phyloP scores from a whole-genome alignment of 2,329 filamentous ascomycete genomes.

The Colletotrichum sp. region DNA sequence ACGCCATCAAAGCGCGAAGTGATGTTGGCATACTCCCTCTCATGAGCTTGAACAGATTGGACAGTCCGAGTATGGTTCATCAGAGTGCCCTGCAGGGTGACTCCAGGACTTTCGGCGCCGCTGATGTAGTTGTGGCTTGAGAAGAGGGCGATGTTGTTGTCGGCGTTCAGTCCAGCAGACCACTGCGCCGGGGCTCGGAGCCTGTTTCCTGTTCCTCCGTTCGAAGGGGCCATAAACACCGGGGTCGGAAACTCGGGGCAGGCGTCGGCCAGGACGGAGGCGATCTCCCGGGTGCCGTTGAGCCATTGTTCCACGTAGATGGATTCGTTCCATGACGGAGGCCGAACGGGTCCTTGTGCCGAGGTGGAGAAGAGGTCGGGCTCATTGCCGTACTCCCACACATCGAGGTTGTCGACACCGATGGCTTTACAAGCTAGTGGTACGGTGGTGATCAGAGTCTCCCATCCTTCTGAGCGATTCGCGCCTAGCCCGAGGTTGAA shows the following conservation, averaged over 20 bases:
- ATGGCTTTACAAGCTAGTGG: constrained; percentile 62
- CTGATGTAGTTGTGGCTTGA: constrained; percentile 70
- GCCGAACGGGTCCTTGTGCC: constrained; percentile 55
- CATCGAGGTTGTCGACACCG: constrained; percentile 51
- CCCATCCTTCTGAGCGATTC: constrained; percentile 55
- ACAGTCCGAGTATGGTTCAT: constrained; percentile 66
- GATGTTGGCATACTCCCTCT: constrained; percentile 51
- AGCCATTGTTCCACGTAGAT: constrained; percentile 64
- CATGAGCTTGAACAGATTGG: constrained; percentile 51
- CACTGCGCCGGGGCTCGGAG: constrained; percentile 57
- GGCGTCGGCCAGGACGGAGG: constrained; percentile 43
- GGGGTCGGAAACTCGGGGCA: constrained; percentile 55
- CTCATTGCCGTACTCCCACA: constrained; percentile 71
- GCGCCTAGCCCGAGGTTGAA: constrained; percentile 62
- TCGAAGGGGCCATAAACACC: constrained; percentile 62
- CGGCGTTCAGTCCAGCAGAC: constrained; percentile 55
- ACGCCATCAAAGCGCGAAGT: constrained; percentile 44
- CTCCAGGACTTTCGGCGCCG: constrained; percentile 61
- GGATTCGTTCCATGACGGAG: constrained; percentile 56
- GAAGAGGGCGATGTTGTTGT: constrained; percentile 55
- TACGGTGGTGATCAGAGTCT: constrained; percentile 58
- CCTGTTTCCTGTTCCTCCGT: constrained; percentile 56
- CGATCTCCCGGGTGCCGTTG: constrained; percentile 57
- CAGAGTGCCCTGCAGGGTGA: constrained; percentile 66
- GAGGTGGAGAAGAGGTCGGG: constrained; percentile 63